These are phyloP conservation scores for Haplosporangium sp. DNA, from an alignment of 371 early-diverging fungal genomes.

Conservation along the genomic window DNA sequence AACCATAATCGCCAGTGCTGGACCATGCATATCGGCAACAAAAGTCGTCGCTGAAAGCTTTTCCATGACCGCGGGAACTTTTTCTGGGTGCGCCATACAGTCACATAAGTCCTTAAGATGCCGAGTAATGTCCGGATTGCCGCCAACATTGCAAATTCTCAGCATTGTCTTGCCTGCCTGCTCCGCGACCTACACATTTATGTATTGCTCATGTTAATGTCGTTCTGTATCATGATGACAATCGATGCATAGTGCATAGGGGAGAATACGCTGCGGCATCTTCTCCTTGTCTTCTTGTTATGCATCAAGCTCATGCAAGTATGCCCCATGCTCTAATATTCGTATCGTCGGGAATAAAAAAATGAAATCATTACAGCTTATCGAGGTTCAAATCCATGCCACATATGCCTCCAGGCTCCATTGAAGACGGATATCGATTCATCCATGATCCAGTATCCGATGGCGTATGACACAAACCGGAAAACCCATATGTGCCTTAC, in stretches of 20 bases:
- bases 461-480: neutral
- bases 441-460: no score
- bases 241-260: no score
- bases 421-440: no score
- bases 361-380: neutral
- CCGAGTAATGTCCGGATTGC: slow-evolving; percentile 74
- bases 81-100: slow-evolving; percentile 75
- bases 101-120: slow-evolving; percentile 72
- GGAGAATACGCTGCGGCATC: no score
- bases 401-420: no score
- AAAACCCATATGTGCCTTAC: slow-evolving; percentile 36
- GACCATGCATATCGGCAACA: slow-evolving; percentile 82
- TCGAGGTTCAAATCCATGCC: neutral
- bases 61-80: slow-evolving; percentile 71
- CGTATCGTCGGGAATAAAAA: no score
- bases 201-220: neutral
- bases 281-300: no score
- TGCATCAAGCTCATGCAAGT: no score
- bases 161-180: slow-evolving; percentile 61
- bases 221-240: neutral
- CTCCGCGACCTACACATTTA: slow-evolving; percentile 36
- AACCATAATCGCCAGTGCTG: slow-evolving; percentile 84
- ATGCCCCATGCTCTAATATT: no score
- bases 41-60: slow-evolving; percentile 76
- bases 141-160: slow-evolving; percentile 63